These are phyloP conservation scores for Xylaria sp. DNA, from an alignment of 2,329 filamentous ascomycete species.

Conservation along the genomic window DNA sequence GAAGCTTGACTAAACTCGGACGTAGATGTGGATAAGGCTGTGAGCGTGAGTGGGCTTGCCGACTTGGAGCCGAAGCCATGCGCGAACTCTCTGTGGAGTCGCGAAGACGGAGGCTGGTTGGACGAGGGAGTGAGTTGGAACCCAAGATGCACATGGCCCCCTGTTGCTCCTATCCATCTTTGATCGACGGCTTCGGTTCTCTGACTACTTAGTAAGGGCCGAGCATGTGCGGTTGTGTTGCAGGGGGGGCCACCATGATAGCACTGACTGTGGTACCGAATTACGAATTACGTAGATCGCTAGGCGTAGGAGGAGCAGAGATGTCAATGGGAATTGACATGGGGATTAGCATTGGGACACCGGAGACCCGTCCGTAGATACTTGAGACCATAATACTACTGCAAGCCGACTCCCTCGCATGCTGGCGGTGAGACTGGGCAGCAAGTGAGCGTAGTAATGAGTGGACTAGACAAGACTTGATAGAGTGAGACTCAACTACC, in stretches of 20 bases:
- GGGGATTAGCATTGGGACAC: conserved; percentile 14
- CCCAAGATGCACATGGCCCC: conserved; percentile 13
- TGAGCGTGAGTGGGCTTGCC: background rate
- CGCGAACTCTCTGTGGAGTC: conserved; percentile 34
- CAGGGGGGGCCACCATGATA: conserved; percentile 11
- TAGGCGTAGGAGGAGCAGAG: background rate
- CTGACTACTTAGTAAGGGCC: conserved; percentile 10
- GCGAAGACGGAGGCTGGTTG: conserved; percentile 16
- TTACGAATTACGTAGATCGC: conserved; percentile 27
- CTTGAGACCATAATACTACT: conserved; percentile 17
- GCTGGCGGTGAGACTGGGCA: conserved; percentile 7
- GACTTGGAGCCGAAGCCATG: conserved; percentile 21
- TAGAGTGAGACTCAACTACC: background rate
- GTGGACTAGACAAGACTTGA: background rate
- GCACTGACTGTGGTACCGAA: background rate
- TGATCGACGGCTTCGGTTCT: conserved; percentile 20
- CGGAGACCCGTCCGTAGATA: conserved; percentile 11
- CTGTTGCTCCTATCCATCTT: conserved; percentile 29
- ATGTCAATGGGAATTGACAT: background rate
- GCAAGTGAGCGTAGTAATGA: background rate
- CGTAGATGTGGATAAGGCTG: background rate
- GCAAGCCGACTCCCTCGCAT: conserved; percentile 18
- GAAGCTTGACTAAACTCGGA: conserved; percentile 3
- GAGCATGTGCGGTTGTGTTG: conserved; percentile 13
- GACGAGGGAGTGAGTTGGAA: conserved; percentile 5